Base-by-base conservation (phyloP, 495 filamentous ascomycete genomes). In the Xylaria telfairii region DNA sequence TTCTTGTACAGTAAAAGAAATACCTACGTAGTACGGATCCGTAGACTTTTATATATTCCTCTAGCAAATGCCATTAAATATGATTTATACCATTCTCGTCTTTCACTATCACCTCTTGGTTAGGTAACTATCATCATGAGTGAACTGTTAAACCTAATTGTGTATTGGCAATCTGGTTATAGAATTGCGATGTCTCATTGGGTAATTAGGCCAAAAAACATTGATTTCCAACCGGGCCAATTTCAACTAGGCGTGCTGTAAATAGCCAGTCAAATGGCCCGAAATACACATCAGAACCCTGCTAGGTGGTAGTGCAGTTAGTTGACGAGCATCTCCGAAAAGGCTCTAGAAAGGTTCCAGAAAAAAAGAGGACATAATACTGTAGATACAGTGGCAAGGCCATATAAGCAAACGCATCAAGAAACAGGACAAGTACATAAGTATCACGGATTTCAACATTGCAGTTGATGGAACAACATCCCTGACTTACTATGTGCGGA, bases 251-350 rank as follows among this genome's bases (percentile, higher is more conserved):
- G n/a, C 24, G 24, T 24, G 47, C n/a, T 49, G 47, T 32, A 49
- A 13, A 6, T 15, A 4, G 44, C 15, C 34, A 37, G 34, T 8
- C 4, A 46, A 32, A 32, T 56, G 9, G 28, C 4, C 19, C 30
- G 26, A 30, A 30, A 59, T 59, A n/a, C 19, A 37, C 37, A 37
- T 37, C 30, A 10, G 32, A 32, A 21, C 56, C 56, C 17, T 59
- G 56, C 56, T 59, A 30, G 53, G 53, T 12, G 26, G 62, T 51
- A 26, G 62, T 65, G 30, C 42, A 17, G 24, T 49, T 24, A 10
- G 60, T 42, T 63, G 42, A 49, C 51, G 26, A 37, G 62, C 41
- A 37, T 49, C 42, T 47, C 42, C 44, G 51, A 42, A 34, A 66
- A n/a, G 24, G 12, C 30, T 57, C 51, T 17, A 47, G 42, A 49